Evolutionary conservation across 2,329 filamentous ascomycete genomes (phyloP).

Genomic region (Scleromitrula shiraiana): DNA sequence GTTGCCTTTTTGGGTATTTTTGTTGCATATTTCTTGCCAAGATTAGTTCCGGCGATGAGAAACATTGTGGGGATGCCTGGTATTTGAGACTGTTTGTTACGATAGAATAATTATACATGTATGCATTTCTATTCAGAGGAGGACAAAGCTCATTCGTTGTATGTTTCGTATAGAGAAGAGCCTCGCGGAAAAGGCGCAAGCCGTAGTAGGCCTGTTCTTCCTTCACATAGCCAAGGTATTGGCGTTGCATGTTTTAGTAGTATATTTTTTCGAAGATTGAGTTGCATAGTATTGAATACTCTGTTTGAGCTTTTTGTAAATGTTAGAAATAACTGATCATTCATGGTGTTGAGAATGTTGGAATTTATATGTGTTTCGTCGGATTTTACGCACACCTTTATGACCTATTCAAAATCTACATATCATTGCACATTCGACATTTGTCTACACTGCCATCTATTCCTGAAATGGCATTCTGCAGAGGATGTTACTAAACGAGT

Average conservation of each 20-base stretch:
- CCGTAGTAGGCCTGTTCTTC: not conserved
- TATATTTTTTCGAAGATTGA: not conserved
- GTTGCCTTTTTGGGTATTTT: slow-evolving; percentile 42
- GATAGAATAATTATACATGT: not conserved
- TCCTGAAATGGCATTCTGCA: not conserved
- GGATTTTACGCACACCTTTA: too few relatives aligned
- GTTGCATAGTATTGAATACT: too few relatives aligned
- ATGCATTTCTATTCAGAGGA: too few relatives aligned
- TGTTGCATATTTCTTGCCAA: slow-evolving; percentile 42
- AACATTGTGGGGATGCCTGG: slow-evolving; percentile 39
- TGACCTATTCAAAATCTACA: too few relatives aligned
- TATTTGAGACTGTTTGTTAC: slow-evolving; percentile 11
- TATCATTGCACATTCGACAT: too few relatives aligned
- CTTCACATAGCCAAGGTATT: not conserved
- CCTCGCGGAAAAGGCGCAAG: too few relatives aligned
- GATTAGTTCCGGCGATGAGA: slow-evolving; percentile 36
- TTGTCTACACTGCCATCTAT: too few relatives aligned
- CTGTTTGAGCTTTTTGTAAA: too few relatives aligned
- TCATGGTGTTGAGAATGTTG: too few relatives aligned
- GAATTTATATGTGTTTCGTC: too few relatives aligned
- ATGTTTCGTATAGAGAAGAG: not conserved
- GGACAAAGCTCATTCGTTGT: not conserved
- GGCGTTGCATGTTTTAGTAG: not conserved
- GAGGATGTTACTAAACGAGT: too few relatives aligned
- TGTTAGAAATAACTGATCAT: not conserved